These are phyloP conservation scores for Clarireedia monteithiana DNA, from an alignment of 2,329 filamentous ascomycete genomes.

Conservation along the genomic window DNA sequence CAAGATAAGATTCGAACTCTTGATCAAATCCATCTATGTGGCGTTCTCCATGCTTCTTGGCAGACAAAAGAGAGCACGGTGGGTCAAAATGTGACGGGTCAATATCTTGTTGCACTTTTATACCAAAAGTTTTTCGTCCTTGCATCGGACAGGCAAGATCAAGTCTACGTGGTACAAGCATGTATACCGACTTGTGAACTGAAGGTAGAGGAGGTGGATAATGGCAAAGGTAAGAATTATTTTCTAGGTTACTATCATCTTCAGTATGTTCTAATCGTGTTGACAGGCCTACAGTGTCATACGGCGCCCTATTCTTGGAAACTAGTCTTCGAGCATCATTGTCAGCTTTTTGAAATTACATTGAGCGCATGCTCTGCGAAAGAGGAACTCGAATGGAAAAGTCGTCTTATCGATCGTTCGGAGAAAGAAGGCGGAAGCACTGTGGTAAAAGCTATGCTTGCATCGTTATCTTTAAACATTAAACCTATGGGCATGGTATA, in stretches of 20 bases:
- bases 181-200: constrained; percentile 61
- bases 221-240: constrained; percentile 53
- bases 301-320: constrained; percentile 90
- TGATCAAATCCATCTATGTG: constrained; percentile 74
- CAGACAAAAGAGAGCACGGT: constrained; percentile 59
- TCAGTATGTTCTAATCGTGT: too few relatives aligned
- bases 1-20: constrained; percentile 68
- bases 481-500: constrained; percentile 69
- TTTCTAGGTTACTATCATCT: not conserved
- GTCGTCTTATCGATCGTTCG: constrained; percentile 49
- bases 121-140: constrained; percentile 75
- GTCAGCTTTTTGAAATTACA: constrained; percentile 75
- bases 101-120: constrained; percentile 80
- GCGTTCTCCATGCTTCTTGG: constrained; percentile 76
- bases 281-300: constrained; percentile 73
- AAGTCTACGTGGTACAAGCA: constrained; percentile 65
- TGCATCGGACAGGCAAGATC: constrained; percentile 57
- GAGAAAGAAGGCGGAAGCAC: constrained; percentile 41
- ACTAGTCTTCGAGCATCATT: constrained; percentile 69
- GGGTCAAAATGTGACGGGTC: constrained; percentile 61
- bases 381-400: constrained; percentile 76
- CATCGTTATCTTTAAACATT: constrained; percentile 61
- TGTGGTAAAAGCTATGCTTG: constrained; percentile 44
- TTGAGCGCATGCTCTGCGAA: constrained; percentile 76
- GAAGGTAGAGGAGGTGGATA: constrained; percentile 64